These are phyloP conservation scores for Aspergillus niger DNA, from an alignment of 2,329 filamentous ascomycete genomes.

Conservation along the genomic window DNA sequence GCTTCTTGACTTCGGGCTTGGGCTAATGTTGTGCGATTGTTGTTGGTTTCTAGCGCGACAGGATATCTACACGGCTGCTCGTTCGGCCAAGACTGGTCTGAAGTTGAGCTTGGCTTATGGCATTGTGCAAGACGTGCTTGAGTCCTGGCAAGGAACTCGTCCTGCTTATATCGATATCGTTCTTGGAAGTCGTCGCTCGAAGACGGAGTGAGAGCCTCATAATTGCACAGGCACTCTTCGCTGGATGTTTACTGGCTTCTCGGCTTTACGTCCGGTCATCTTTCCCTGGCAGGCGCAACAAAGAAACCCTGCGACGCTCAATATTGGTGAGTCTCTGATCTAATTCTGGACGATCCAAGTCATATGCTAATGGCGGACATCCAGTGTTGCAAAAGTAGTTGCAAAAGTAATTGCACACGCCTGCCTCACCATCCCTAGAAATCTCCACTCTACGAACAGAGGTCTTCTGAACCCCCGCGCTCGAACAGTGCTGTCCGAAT, in stretches of 20 bases:
- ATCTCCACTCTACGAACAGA: not conserved
- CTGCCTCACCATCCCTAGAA: not conserved
- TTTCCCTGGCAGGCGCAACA: not conserved
- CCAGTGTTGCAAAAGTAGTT: not conserved
- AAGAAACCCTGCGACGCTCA: not conserved
- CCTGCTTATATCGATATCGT: constrained; percentile 74
- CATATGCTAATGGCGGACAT: not conserved
- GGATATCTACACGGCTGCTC: constrained; percentile 71
- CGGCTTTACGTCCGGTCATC: not conserved
- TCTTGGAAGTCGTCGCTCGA: constrained; percentile 47
- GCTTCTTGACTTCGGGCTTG: not conserved
- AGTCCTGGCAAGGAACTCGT: constrained; percentile 67
- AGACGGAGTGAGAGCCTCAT: constrained; percentile 22
- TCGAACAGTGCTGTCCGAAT: not conserved
- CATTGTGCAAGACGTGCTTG: constrained; percentile 73
- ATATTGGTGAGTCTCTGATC: not conserved
- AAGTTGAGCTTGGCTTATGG: constrained; percentile 79
- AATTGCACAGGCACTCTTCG: constrained; percentile 5
- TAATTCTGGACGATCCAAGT: not conserved
- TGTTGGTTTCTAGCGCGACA: constrained; percentile 65
- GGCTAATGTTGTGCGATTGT: not conserved
- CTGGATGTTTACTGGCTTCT: not conserved
- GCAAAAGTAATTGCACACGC: not conserved
- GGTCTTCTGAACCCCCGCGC: not conserved
- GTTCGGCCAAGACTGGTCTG: constrained; percentile 78